phyloP scores from a whole-genome alignment of 2,329 filamentous ascomycete species.

The Colletotrichum graminicola region DNA sequence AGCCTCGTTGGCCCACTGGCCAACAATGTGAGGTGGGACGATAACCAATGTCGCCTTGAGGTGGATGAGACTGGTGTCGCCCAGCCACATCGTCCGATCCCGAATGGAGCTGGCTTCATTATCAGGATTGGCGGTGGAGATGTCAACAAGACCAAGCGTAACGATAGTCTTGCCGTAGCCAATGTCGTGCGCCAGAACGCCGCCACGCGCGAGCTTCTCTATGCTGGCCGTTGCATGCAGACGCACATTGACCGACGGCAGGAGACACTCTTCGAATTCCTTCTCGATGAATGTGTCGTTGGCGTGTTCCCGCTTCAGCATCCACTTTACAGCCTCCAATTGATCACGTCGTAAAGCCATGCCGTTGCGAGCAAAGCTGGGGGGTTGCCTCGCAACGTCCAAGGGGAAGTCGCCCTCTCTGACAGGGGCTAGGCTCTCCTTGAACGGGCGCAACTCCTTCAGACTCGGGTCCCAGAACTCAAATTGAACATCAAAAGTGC shows the following conservation, averaged over 20 bases:
- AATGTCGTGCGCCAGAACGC: conserved; percentile 58
- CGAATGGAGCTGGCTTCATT: conserved; percentile 43
- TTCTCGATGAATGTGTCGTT: conserved; percentile 49
- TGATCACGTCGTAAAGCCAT: conserved; percentile 45
- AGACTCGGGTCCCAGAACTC: conserved; percentile 32
- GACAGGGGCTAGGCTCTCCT: conserved; percentile 46
- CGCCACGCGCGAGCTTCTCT: conserved; percentile 49
- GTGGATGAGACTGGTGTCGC: conserved; percentile 33
- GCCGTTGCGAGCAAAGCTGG: conserved; percentile 38
- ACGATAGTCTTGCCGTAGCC: conserved; percentile 61
- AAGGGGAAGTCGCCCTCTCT: not conserved
- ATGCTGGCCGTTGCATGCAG: conserved; percentile 50
- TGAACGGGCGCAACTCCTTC: conserved; percentile 45
- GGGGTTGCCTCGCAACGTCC: conserved; percentile 11
- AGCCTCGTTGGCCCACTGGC: conserved; percentile 55
- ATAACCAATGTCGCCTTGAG: conserved; percentile 55
- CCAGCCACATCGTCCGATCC: conserved; percentile 37
- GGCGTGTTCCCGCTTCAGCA: conserved; percentile 45
- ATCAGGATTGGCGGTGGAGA: conserved; percentile 36
- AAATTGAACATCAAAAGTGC: conserved; percentile 15
- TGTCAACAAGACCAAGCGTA: conserved; percentile 53
- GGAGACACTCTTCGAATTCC: conserved; percentile 55
- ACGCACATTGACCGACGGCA: conserved; percentile 50
- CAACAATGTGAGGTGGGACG: conserved; percentile 55
- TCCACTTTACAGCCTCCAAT: conserved; percentile 45